Evolutionary conservation across 1,284 basidiomycete species (phyloP), one percentile per base, ranked within the genome.

Genomic region (Pterula multifida): DNA sequence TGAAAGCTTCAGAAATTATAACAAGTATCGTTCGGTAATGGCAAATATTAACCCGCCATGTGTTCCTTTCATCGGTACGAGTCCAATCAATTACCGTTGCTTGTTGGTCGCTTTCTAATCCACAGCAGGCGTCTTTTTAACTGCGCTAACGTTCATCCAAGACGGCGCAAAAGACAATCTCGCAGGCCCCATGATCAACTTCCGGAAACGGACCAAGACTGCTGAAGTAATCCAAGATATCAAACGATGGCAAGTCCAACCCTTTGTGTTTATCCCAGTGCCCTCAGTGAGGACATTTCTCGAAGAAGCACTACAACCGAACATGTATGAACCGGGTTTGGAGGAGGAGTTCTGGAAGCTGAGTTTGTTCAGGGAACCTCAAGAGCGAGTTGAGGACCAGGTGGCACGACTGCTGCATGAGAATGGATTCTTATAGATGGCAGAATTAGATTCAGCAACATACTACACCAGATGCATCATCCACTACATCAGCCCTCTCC

Each of bases 191-290:
- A 72, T 97, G 56, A 85, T 98, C 70, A 98, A 99, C 68, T 98
- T 98, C 69, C 82, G 85, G 62, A 98, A 99, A 67, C 83, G 94
- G 6, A 84, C 90, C 60, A 90, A 90, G 64, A 84, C 91, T 0
- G 92, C 92, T 6, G 93, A 97, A 61, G 87, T 98, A 56, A 91
- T 99, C 57, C 81, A 87, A 53, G 94, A 98, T 63, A 97, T 98
- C 62, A 90, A 95, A 61, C 85, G 91, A 36, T 97, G 94, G 79
- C 96, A 99, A 65, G 76, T 82, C 6, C 83, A 83, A 56, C 86
- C 90, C 0, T 96, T 92, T 72, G 94, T 95, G 64, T 79, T 96
- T 55, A 73, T 79, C 17, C 70, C 75, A 4, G 80, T 94, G 11
- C 73, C 78, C 1, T 61, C 73, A 0, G 77, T 98, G 26, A 75